Base-by-base conservation (phyloP, 2,329 filamentous ascomycete genomes). In the Fusarium brevicatenulatum region DNA sequence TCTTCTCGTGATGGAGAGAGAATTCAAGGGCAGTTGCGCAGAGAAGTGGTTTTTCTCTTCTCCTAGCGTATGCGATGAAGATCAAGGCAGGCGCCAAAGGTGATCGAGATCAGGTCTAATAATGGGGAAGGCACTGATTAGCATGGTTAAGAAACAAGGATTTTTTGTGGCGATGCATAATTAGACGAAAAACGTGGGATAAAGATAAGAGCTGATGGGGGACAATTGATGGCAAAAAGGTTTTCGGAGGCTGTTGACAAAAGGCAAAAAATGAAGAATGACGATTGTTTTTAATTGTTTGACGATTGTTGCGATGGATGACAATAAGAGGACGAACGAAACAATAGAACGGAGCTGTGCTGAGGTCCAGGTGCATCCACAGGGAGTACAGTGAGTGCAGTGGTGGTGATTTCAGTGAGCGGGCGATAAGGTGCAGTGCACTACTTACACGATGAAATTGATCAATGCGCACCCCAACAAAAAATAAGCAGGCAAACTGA, bases 111-210 rank as follows among this genome's bases (percentile, higher is more conserved):
- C 46, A 61, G 63, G 62, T 58, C 74, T 77, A 67, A 60, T 21
- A 37, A 62, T 21, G 63, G 43, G 72, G 76, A 78, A 76, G 68
- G 76, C 43, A 66, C 75, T 63, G 68, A 73, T 78, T 70, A 78
- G 76, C 64, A 68, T 64, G 54, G 69, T 62, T 28, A 30, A 63
- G 43, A 58, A 73, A 62, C 62, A 70, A 23, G 66, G 66, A 65
- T 59, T 18, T 68, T 65, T 53, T 55, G 65, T 57, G 65, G 59
- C 56, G 52, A 68, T 65, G 56, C 66, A 57, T 68, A 49, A 50
- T 54, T 64, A 58, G 54, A 50, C 30, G 55, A 53, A 13, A 40
- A 39, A n/a, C 8, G 25, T 11, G 50, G 36, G 39, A 44, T 19
- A n/a, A 49, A 32, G 39, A 42, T 36, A 23, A 7, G 44, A 47